Evolutionary conservation across 306 rosid species (phyloP).

Genomic region (Lagenaria siceraria): DNA sequence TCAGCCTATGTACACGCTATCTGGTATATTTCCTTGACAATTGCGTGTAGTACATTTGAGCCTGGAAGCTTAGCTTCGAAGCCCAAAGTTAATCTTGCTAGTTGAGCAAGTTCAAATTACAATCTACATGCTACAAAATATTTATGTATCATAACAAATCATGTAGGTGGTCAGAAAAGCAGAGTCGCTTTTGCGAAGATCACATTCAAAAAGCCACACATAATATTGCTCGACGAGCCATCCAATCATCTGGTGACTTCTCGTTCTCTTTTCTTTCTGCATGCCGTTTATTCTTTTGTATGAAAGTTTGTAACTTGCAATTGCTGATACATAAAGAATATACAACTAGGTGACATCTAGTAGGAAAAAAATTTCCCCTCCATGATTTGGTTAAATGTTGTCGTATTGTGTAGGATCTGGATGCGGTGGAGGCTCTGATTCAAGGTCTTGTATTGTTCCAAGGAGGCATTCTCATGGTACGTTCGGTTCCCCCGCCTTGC

Average conservation of each 20-base stretch:
- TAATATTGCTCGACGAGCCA: constrained; percentile 93
- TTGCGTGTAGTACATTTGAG: neutral
- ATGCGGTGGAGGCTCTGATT: constrained; percentile 98
- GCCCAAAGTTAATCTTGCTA: neutral
- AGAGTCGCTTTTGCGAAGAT: constrained; percentile 98
- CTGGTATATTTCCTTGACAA: constrained; percentile 40
- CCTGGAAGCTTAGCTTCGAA: neutral
- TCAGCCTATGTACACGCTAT: constrained; percentile 98
- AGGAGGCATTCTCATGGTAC: constrained; percentile 99
- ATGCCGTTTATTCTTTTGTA: neutral
- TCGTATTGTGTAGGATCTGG: constrained; percentile 60
- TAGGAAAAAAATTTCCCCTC: neutral
- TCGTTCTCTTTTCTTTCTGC: constrained; percentile 1
- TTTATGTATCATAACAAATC: constrained; percentile 8
- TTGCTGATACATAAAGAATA: neutral
- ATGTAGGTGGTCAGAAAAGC: constrained; percentile 96
- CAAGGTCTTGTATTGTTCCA: constrained; percentile 97
- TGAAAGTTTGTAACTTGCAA: neutral
- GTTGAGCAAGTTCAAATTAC: neutral
- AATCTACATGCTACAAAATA: neutral
- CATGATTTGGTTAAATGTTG: constrained; percentile 1
- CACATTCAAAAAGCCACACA: constrained; percentile 96
- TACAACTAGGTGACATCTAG: neutral
- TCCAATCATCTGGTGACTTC: constrained; percentile 87
- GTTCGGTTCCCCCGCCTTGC: neutral